Conservation (phyloP, 2,329 filamentous ascomycete species). For the Chaetomiaceae sp. region DNA sequence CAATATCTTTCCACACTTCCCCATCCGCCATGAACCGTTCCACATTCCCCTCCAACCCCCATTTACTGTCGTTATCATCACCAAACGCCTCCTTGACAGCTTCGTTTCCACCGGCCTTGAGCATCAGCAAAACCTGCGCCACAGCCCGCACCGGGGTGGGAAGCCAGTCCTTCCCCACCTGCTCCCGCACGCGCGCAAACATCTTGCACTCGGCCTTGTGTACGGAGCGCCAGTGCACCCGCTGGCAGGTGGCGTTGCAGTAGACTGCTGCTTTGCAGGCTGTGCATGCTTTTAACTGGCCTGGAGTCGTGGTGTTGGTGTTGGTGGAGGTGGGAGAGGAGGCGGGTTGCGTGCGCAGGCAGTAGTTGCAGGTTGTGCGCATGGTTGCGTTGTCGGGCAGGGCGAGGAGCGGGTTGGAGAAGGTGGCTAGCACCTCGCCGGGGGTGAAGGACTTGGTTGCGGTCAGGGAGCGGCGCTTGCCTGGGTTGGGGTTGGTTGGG, state of each 20-base stretch:
- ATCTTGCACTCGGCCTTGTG: slow-evolving; percentile 54
- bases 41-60: slow-evolving; percentile 44
- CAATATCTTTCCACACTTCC: slow-evolving; percentile 44
- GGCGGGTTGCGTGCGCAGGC: slow-evolving; percentile 33
- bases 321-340: slow-evolving; percentile 15
- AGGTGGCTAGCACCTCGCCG: slow-evolving; percentile 44
- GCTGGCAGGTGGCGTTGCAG: slow-evolving; percentile 52
- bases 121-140: slow-evolving; percentile 45
- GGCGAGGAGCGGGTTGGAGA: slow-evolving; percentile 42
- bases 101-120: not conserved
- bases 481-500: not conserved
- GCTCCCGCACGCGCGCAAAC: slow-evolving; percentile 36
- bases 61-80: slow-evolving; percentile 3
- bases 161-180: slow-evolving; percentile 33
- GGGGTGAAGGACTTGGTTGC: slow-evolving; percentile 41
- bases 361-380: slow-evolving; percentile 45
- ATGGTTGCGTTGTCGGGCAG: slow-evolving; percentile 44
- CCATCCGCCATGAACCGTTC: slow-evolving; percentile 34
- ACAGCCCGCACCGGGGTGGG: slow-evolving; percentile 54
- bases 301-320: slow-evolving; percentile 11
- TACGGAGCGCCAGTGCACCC: slow-evolving; percentile 46
- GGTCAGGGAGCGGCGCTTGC: slow-evolving; percentile 38
- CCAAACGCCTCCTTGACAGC: slow-evolving; percentile 31
- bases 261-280: slow-evolving; percentile 52
- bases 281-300: slow-evolving; percentile 37